Conservation (phyloP, 495 filamentous ascomycete genomes). For the Hypomontagnella monticulosa region DNA sequence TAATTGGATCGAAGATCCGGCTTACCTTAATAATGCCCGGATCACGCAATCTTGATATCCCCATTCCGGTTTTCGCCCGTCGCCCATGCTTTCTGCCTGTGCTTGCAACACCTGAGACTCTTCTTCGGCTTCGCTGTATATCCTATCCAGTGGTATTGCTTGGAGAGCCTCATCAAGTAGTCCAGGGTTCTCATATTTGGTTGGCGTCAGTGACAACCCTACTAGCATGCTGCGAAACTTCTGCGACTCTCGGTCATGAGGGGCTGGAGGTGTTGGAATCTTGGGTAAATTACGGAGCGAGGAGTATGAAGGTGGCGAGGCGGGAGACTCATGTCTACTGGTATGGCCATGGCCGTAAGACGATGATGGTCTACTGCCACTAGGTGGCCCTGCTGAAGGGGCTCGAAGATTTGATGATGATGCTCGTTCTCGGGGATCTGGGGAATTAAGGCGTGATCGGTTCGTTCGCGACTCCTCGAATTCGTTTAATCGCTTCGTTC, state of each 20-base stretch:
- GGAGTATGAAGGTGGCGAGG: slow-evolving; percentile 69
- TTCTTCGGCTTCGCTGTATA: slow-evolving; percentile 94
- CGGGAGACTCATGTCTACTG: slow-evolving; percentile 22
- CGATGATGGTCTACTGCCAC: slow-evolving; percentile 51
- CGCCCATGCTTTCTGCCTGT: slow-evolving; percentile 83
- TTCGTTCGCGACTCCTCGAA: slow-evolving; percentile 67
- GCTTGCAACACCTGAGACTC: slow-evolving; percentile 87
- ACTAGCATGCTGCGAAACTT: slow-evolving; percentile 88
- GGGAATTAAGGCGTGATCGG: slow-evolving; percentile 42
- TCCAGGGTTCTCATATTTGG: slow-evolving; percentile 96
- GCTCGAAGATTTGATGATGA: slow-evolving; percentile 55
- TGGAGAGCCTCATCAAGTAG: slow-evolving; percentile 91
- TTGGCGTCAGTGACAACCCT: slow-evolving; percentile 82
- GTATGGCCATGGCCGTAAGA: slow-evolving; percentile 45
- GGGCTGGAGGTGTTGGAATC: slow-evolving; percentile 76
- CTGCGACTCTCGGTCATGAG: slow-evolving; percentile 72
- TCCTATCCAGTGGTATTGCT: slow-evolving; percentile 85
- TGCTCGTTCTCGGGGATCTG: slow-evolving; percentile 48
- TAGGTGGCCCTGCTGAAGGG: slow-evolving; percentile 49
- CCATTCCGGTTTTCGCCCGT: slow-evolving; percentile 85
- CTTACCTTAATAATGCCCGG: slow-evolving; percentile 82
- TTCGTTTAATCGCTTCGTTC: slow-evolving; percentile 80
- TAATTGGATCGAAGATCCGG: slow-evolving; percentile 12
- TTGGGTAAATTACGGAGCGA: slow-evolving; percentile 79
- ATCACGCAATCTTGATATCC: slow-evolving; percentile 98